Conservation (phyloP, 2,329 filamentous ascomycete genomes). For the Hymenoscyphus infarciens region DNA sequence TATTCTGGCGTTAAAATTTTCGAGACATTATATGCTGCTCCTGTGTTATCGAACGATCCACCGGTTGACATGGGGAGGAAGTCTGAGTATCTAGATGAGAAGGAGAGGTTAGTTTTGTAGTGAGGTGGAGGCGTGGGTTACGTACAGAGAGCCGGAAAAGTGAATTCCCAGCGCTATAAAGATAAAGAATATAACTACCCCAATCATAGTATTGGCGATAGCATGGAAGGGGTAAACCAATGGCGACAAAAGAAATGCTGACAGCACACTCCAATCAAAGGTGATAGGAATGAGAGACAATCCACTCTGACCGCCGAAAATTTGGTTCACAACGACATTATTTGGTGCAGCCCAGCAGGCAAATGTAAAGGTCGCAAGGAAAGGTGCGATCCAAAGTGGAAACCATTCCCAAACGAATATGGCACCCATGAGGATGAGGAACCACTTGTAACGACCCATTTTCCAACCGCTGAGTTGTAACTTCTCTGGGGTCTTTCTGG, state of each 20-base stretch:
- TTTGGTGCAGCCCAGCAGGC: conserved; percentile 69
- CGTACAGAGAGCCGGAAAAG: conserved; percentile 60
- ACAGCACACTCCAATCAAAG: conserved; percentile 73
- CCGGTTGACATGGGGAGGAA: conserved; percentile 61
- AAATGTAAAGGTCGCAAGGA: conserved; percentile 62
- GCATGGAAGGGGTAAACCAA: conserved; percentile 43
- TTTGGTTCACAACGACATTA: conserved; percentile 62
- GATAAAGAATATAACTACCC: conserved; percentile 57
- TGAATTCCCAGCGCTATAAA: conserved; percentile 55
- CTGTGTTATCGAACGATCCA: conserved; percentile 62
- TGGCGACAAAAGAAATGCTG: conserved; percentile 25
- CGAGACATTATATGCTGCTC: conserved; percentile 54
- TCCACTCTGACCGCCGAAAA: conserved; percentile 66
- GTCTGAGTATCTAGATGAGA: conserved; percentile 39
- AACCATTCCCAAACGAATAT: conserved; percentile 53
- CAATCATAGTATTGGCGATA: conserved; percentile 52
- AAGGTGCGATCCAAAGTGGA: conserved; percentile 43
- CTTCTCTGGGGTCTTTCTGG: conserved; percentile 9
- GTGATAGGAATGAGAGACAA: conserved; percentile 67
- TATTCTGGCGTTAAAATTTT: conserved; percentile 54
- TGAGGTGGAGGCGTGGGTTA: not conserved
- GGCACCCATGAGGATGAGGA: conserved; percentile 40
- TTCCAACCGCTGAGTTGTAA: conserved; percentile 47
- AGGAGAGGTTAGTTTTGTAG: not conserved
- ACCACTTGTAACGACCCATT: conserved; percentile 44